Evolutionary conservation across 805 yeast species (phyloP), one percentile per base, ranked within the genome.

Genomic region (Clavispora santaluciae): DNA sequence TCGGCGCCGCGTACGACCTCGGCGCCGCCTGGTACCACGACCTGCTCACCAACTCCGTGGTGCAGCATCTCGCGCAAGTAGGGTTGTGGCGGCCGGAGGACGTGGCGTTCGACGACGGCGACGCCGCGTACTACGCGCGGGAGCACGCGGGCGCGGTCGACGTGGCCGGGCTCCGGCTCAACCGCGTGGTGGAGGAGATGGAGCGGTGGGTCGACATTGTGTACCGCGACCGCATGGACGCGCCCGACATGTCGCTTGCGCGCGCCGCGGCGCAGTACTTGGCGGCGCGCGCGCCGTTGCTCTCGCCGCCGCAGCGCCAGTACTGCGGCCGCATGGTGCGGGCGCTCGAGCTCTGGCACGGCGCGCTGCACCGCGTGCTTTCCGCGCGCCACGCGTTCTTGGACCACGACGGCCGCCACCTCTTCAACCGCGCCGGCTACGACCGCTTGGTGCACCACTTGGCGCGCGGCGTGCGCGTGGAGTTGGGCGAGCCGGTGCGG

Each of bases 1-100:
- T 49, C 6, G 59, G 59, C 3, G 43, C 53, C 21, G 54, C 62
- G 3, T 81, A 83, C 51, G 95, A 88, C 56, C 48, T 87, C n/a
- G 96, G 96, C 1, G 96, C 95, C 0, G 76, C 89, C 4, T 89
- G 96, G 96, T 86, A 85, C 55, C 96, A 89, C 56, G 95, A 87
- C 49, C 78, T 89, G 0, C 61, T 87, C 29, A 68, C 74, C 24
- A 89, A 89, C 56, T 72, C 73, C 2, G 64, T 85, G 17, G 81
- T 86, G 51, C 71, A 74, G 33, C 20, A 28, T n/a, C 31, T 28
- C 12, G 12, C 9, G 13, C 12, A 28, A 9, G 8, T 2, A 11
- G 31, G 31, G n/a, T 10, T 9, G 3, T 28, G 31, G 31, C 7
- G 13, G 5, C 4, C 5, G 6, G 76, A 73, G 41, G 72, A 69